Base-by-base conservation (phyloP, 768 basidiomycete species). In the Calvatia gigantea region DNA sequence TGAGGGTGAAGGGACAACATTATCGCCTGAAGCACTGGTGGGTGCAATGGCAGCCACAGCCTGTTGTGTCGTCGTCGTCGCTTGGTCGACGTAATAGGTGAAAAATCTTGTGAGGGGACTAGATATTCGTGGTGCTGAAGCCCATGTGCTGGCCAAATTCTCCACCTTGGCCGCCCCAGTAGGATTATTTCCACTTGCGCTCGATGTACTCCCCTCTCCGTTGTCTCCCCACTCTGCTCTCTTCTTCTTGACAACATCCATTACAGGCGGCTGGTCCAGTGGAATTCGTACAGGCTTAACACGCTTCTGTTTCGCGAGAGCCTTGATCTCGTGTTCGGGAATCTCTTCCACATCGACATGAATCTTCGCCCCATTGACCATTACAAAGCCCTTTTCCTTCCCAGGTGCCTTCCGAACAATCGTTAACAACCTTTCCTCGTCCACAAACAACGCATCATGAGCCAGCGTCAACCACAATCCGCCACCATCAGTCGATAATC, bases 391-490 rank as follows among this genome's bases (percentile, higher is more conserved):
- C 64, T 87, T 92, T 69, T 93, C 91, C 70, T 84, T 87, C 54
- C 81, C 80, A 0, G 87, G 84, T 1, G 87, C 90, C 25, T 86
- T 79, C 17, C 91, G 81, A 6, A 96, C 85, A 57, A 94, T 85
- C 11, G 80, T 80, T 45, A 86, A 71, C 0, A 95, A 73, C 45
- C 87, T 81, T 52, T 95, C 94, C 37, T 91, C 86, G 19, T 85
- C 83, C 5, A 87, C 79, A 60, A 85, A 83, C n/a, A 86, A 69
- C 1, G 84, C 83, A 59, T 96, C 91, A 62, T 98, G 95, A 4
- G 84, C 88, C 62, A 98, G 76, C 0, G 93, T 94, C 25, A 99
- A 69, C 97, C 97, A 99, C 17, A 97, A 70, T 0, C 97, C 97
- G 14, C 96, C 95, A 2, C 96, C 96, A 31, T 88, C 86, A 3